Conservation (phyloP, 306 rosid genomes). For the Carpinus fangiana region DNA sequence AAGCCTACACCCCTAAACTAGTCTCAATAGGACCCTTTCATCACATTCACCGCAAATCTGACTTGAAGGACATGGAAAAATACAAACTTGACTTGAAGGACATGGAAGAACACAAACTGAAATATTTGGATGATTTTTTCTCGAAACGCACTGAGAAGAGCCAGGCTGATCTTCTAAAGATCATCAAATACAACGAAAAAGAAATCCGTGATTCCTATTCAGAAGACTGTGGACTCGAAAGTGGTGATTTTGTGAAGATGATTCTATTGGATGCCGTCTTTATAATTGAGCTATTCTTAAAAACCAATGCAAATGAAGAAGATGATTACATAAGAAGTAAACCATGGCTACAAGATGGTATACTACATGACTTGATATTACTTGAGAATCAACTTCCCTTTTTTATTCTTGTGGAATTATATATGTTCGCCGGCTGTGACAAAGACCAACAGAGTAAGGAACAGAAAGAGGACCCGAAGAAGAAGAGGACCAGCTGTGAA, state of each 20-base stretch:
- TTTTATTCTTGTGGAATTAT: conserved; percentile 14
- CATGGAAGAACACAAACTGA: conserved; percentile 1
- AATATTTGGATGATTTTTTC: not conserved
- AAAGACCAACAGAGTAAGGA: too few species aligned
- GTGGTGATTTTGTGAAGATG: not conserved
- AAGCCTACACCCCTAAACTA: conserved; percentile 23
- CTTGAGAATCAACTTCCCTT: conserved; percentile 39
- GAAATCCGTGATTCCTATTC: not conserved
- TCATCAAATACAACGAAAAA: not conserved
- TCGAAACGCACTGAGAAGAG: not conserved
- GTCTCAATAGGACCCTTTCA: conserved; percentile 7
- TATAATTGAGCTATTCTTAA: conserved; percentile 25
- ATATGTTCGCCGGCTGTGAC: not conserved
- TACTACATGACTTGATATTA: conserved; percentile 20
- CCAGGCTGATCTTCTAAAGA: fast-evolving
- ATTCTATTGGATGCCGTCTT: conserved; percentile 26
- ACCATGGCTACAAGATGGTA: conserved; percentile 26
- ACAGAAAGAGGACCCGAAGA: too few species aligned
- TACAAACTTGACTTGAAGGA: not conserved
- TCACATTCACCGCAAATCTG: too few species aligned
- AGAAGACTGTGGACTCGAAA: fast-evolving
- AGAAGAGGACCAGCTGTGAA: too few species aligned
- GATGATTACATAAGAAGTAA: too few species aligned
- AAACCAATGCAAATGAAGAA: too few species aligned
- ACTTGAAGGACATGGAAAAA: conserved; percentile 20